phyloP scores from a whole-genome alignment of 2,329 filamentous ascomycete species.

The Aureobasidium sp. region DNA sequence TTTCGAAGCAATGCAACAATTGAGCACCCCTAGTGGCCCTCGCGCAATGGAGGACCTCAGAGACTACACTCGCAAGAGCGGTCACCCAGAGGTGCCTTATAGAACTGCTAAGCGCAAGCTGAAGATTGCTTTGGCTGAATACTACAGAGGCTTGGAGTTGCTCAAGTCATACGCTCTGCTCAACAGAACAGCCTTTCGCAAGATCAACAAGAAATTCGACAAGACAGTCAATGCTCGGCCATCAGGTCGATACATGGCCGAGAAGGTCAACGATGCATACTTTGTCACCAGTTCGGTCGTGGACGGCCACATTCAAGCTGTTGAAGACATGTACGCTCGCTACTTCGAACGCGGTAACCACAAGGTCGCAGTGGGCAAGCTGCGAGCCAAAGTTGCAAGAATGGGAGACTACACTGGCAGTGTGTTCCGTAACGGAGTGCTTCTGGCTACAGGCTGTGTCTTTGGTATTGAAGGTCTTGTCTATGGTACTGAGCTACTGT shows the following conservation, averaged over 20 bases:
- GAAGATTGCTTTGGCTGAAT: slow-evolving; percentile 84
- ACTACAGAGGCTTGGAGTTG: slow-evolving; percentile 83
- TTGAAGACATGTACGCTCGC: slow-evolving; percentile 85
- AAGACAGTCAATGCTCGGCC: slow-evolving; percentile 76
- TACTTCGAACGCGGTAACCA: slow-evolving; percentile 93
- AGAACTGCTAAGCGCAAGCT: slow-evolving; percentile 82
- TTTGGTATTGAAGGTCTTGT: slow-evolving; percentile 37
- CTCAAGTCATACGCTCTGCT: slow-evolving; percentile 85
- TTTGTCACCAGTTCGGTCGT: slow-evolving; percentile 85
- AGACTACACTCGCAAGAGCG: slow-evolving; percentile 34
- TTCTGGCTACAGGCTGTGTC: slow-evolving; percentile 33
- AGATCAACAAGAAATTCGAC: slow-evolving; percentile 98
- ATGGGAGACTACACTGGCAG: slow-evolving; percentile 49
- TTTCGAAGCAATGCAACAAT: slow-evolving; percentile 35
- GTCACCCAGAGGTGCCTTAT: slow-evolving; percentile 59
- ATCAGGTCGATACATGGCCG: slow-evolving; percentile 72
- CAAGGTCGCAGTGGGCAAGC: slow-evolving; percentile 81
- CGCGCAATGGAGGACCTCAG: slow-evolving; percentile 26
- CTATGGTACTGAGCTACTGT: slow-evolving; percentile 26
- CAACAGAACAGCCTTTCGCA: slow-evolving; percentile 88
- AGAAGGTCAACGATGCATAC: slow-evolving; percentile 82
- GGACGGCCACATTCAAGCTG: slow-evolving; percentile 67
- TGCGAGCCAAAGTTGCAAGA: slow-evolving; percentile 61
- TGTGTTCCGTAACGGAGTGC: slow-evolving; percentile 49
- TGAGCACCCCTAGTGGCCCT: slow-evolving; percentile 32